Percentiles rank a stretch among this genome's conserved stretches.
These are phyloP conservation scores for Trichosporon ovoides DNA, from an alignment of 1,284 basidiomycete species.

Conservation along the genomic window DNA sequence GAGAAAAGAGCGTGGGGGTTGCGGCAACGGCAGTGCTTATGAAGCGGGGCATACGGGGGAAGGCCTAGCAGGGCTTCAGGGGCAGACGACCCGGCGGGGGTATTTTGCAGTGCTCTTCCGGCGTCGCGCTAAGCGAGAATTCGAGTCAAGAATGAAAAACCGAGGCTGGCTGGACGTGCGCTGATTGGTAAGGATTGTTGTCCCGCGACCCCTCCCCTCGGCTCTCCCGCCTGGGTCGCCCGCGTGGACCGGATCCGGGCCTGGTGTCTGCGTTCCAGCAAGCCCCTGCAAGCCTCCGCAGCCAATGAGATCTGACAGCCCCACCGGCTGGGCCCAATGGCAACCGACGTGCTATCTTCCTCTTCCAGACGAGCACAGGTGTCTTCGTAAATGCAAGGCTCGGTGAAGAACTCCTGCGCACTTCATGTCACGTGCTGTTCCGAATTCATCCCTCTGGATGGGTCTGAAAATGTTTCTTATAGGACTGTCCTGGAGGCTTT, in stretches of 20 bases:
- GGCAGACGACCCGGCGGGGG: background rate
- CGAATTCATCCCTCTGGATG: background rate
- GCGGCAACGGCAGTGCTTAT: background rate
- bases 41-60: conserved; percentile 7
- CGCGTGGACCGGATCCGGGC: conserved; percentile 5
- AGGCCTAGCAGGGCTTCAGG: background rate
- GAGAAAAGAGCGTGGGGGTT: conserved; percentile 6
- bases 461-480: no score
- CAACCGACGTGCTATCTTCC: no score
- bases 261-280: background rate
- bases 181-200: conserved; percentile 5
- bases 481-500: no score
- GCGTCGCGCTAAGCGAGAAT: conserved; percentile 3
- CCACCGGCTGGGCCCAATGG: background rate
- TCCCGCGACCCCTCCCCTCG: background rate
- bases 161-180: background rate
- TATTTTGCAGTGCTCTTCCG: no score
- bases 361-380: background rate
- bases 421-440: background rate
- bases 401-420: no score
- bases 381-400: no score
- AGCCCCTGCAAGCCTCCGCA: background rate
- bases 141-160: background rate
- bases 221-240: background rate
- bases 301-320: background rate